Conservation (phyloP, 2,329 filamentous ascomycete genomes). For the Mollisiaceae sp. region DNA sequence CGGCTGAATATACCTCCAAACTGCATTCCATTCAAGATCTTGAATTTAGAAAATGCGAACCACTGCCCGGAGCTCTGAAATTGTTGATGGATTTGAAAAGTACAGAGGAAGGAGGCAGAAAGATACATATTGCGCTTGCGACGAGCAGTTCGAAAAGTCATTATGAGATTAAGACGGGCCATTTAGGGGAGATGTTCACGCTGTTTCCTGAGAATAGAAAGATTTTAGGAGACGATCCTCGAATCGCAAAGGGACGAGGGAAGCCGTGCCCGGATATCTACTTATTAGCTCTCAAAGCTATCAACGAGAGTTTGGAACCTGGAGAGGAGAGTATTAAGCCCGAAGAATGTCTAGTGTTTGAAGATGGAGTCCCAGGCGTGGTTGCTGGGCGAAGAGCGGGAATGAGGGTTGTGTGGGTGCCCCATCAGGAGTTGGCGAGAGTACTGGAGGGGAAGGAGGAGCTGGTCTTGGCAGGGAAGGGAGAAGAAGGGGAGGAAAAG, state of each 20-base stretch:
- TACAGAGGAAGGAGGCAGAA: slow-evolving; percentile 46
- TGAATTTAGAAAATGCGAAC: slow-evolving; percentile 72
- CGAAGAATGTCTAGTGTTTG: slow-evolving; percentile 92
- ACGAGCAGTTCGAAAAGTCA: slow-evolving; percentile 62
- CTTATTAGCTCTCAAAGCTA: slow-evolving; percentile 78
- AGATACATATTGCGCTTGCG: slow-evolving; percentile 81
- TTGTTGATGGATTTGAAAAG: slow-evolving; percentile 64
- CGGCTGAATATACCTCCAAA: slow-evolving; percentile 65
- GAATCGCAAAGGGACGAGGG: slow-evolving; percentile 77
- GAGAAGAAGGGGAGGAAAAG: slow-evolving; percentile 24
- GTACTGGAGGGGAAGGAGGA: slow-evolving; percentile 78
- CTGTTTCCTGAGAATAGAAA: slow-evolving; percentile 71
- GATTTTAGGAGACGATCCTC: slow-evolving; percentile 82
- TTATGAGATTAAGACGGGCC: slow-evolving; percentile 46
- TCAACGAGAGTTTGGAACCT: slow-evolving; percentile 74
- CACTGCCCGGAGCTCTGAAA: slow-evolving; percentile 76
- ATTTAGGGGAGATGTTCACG: slow-evolving; percentile 61
- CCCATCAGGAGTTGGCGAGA: slow-evolving; percentile 76
- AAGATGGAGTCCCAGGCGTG: slow-evolving; percentile 91
- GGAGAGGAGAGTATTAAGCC: slow-evolving; percentile 71
- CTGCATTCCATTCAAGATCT: slow-evolving; percentile 69
- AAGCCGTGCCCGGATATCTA: slow-evolving; percentile 97
- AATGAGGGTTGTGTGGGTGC: slow-evolving; percentile 93
- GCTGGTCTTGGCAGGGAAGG: slow-evolving; percentile 82
- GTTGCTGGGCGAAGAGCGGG: slow-evolving; percentile 88